Evolutionary conservation across 495 filamentous ascomycete genomes (phyloP).

Genomic region (Trichocladium uniseriatum): DNA sequence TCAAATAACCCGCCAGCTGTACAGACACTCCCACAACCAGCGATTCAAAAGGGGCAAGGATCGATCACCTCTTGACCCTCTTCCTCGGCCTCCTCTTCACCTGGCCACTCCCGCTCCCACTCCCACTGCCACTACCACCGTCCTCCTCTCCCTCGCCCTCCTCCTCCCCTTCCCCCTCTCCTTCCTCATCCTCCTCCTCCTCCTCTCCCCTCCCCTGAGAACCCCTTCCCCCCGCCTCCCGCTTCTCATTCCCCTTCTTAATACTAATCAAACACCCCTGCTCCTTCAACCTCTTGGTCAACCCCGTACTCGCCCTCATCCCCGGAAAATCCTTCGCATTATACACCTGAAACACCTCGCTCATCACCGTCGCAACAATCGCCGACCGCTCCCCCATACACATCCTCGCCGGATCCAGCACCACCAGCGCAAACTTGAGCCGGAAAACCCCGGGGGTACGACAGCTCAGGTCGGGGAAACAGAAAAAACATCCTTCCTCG

Average conservation of each 20-base stretch:
- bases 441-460: slow-evolving; percentile 76
- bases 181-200: slow-evolving; percentile 20
- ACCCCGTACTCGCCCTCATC: slow-evolving; percentile 64
- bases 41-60: neutral
- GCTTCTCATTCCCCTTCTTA: slow-evolving; percentile 71
- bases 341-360: slow-evolving; percentile 76
- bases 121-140: neutral
- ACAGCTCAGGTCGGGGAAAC: slow-evolving; percentile 89
- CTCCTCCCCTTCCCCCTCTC: neutral
- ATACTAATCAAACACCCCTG: slow-evolving; percentile 72
- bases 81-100: slow-evolving; percentile 5
- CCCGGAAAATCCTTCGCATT: slow-evolving; percentile 96
- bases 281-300: slow-evolving; percentile 61
- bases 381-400: slow-evolving; percentile 46
- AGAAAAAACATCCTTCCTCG: slow-evolving; percentile 77
- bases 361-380: slow-evolving; percentile 59
- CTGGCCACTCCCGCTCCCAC: neutral
- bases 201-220: slow-evolving; percentile 37
- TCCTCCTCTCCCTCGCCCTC: slow-evolving; percentile 5
- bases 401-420: slow-evolving; percentile 49
- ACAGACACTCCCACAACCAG: neutral
- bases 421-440: slow-evolving; percentile 79
- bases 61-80: neutral
- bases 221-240: slow-evolving; percentile 39
- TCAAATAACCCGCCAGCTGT: neutral